Evolutionary conservation across 768 basidiomycete genomes (phyloP), one percentile per base, ranked within the genome.

Genomic region (Pseudohyphozyma bogoriensis): DNA sequence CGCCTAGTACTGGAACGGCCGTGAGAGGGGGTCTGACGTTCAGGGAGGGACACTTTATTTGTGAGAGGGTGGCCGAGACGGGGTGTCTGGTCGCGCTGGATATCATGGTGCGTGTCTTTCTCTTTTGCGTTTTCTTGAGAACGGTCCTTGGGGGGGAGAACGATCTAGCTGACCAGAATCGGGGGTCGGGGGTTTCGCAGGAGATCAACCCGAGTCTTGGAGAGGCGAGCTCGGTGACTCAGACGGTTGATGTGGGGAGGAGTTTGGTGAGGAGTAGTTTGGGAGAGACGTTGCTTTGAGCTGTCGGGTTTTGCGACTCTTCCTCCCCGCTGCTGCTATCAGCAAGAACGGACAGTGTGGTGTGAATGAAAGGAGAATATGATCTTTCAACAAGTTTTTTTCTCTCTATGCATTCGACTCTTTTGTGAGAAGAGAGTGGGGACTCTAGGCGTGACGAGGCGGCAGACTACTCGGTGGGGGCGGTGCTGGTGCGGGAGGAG

Each of bases 141-240:
- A 26, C 13, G n/a, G 40, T 22, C 18, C 3, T 2, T 15, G 15
- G 20, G 20, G 40, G 24, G n/a, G n/a, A n/a, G n/a, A n/a, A n/a
- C 87, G 89, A 80, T n/a, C n/a, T 92, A 36, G 81, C 82, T 62
- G 88, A 90, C 77, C 91, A 89, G 13, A 89, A 88, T 85, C 57
- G 79, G 93, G 24, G n/a, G n/a, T n/a, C n/a, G n/a, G 87, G 89
- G 18, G 86, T 83, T 0, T 74, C 93, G 26, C 89, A 96, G 91
- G 91, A 99, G 75, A 93, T 99, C 61, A 97, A 97, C 73, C 95
- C 95, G n/a, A 86, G 88, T 0, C 79, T 99, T 22, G 89, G 91
- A 68, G 78, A 45, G 16, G 56, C 51, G 39, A 77, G 47, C 79
- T 77, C 50, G 83, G 92, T 86, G 12, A 75, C 82, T 66, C 84